These are phyloP conservation scores for Lactifluus echinatus DNA, from an alignment of 768 basidiomycete genomes.

Conservation along the genomic window DNA sequence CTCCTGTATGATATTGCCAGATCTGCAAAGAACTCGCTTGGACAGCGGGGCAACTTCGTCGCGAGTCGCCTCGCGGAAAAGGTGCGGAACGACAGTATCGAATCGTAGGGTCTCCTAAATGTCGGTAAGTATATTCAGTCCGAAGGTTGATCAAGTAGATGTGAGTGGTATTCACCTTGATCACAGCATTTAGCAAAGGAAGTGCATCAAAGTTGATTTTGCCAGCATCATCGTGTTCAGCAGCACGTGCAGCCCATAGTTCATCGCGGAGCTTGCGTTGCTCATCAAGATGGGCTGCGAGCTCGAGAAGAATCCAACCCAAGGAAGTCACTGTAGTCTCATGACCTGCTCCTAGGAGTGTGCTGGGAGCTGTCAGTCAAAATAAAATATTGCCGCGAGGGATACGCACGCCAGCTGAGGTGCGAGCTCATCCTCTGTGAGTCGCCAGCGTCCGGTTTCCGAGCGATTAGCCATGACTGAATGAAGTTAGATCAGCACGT, in stretches of 20 bases:
- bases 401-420: constrained; percentile 11
- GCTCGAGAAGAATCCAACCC: constrained; percentile 15
- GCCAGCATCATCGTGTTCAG: not conserved
- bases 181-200: constrained; percentile 12
- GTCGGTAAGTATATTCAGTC: not conserved
- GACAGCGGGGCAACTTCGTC: constrained; percentile 24
- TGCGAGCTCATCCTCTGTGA: constrained; percentile 7
- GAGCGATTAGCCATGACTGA: constrained; percentile 10
- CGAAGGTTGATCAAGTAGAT: not conserved
- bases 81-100: constrained; percentile 19
- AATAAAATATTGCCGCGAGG: too few relatives aligned
- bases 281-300: constrained; percentile 5
- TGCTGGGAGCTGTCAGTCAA: constrained; percentile 1
- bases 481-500: not conserved
- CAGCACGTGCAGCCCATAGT: not conserved
- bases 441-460: constrained; percentile 6
- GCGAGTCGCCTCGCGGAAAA: constrained; percentile 18
- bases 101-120: constrained; percentile 23
- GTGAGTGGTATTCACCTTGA: constrained; percentile 12
- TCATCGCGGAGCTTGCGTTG: constrained; percentile 18
- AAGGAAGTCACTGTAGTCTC: constrained; percentile 12
- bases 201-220: not conserved
- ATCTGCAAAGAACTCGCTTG: not conserved
- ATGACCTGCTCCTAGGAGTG: constrained; percentile 13
- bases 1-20: constrained; percentile 1